Base-by-base conservation (phyloP, 2,329 filamentous ascomycete species). In the Arthrobotrys iridis region DNA sequence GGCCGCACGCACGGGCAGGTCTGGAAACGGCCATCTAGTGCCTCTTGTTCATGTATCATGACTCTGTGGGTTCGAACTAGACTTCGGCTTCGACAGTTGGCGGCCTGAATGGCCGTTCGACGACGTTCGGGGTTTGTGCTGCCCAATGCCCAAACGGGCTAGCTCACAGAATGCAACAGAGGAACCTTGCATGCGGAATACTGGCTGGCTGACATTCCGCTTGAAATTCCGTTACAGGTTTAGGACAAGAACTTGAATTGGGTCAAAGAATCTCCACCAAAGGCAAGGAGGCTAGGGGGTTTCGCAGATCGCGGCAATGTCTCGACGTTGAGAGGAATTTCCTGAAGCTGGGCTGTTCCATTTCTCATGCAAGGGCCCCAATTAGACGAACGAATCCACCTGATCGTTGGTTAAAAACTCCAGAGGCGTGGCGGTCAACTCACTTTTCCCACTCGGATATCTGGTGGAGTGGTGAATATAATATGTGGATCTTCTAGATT, bases 271-370 rank as follows among this genome's bases (percentile, higher is more conserved):
- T 75, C 71, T 37, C 71, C 71, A 68, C 57, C 22, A 22, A 13
- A 75, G 57, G 71, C 63, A 75, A 75, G 71, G 71, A 75, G 71
- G 63, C 50, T 28, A 57, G 57, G 66, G 66, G 58, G 58, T n/a
- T 57, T 37, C 30, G 71, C 41, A 64, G 71, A 68, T 68, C 71
- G 35, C 30, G 58, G 26, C 71, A 64, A 63, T 46, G 45, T 60
- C 35, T 73, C 55, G 11, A 33, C 7, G 26, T 45, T 67, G 57
- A 68, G 71, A 37, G 71, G 71, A 75, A 75, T 75, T 52, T 57
- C 62, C 45, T 48, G 20, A 60, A 48, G 58, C 48, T 59, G 50
- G 43, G 11, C 18, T 33, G 11, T 37, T 43, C 37, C 10, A 30
- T 18, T 48, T 59, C 46, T 62, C 43, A 37, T 40, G 59, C 67